Evolutionary conservation across 208 protist genomes (phyloP), one percentile per base, ranked within the genome.

Genomic region (Naegleria lovaniensis): DNA sequence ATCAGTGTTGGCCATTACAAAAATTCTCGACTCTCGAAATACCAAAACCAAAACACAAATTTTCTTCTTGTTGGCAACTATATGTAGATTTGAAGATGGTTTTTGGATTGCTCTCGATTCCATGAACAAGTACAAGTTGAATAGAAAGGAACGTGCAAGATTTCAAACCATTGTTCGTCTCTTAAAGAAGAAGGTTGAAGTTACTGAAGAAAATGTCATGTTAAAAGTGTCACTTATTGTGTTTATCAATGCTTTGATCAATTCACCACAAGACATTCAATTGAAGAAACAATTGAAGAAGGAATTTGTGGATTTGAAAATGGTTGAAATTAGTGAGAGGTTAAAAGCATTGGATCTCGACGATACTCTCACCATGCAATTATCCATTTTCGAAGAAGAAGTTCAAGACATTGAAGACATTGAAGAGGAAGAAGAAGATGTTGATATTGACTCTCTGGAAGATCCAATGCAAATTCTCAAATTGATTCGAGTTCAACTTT

Each of bases 381-480:
- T 88, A n/a, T 36, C 25, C 16, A 36, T 55, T n/a, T 88, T 88
- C 29, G 84, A 88, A 55, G 84, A 88, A 5, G 84, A 88, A 58
- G 41, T 88, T 36, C 13, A 58, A 38, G 83, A 87, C 6, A 41
- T 41, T 39, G 79, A 41, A 39, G 79, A 85, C 5, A 38, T 9
- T 85, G 79, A 85, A 41, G 84, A 88, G 13, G 84, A 88, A 7
- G 29, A 88, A 36, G 41, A 88, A 58, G 76, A 84, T 15, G 11
- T 40, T 16, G 29, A 58, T 55, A 19, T 88, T 2, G 84, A 88
- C 41, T 36, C 13, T 38, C 36, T 88, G 41, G 84, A 88, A 13
- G 41, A 88, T 88, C 84, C 84, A 22, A 58, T 38, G 22, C 41
- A 88, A 58, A 88, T 88, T 88, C n/a, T 88, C 16, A 88, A 88